Percentiles rank a stretch among this genome's conserved stretches.
Conservation (phyloP, 2,329 filamentous ascomycete species). For the Scedosporium boydii region DNA sequence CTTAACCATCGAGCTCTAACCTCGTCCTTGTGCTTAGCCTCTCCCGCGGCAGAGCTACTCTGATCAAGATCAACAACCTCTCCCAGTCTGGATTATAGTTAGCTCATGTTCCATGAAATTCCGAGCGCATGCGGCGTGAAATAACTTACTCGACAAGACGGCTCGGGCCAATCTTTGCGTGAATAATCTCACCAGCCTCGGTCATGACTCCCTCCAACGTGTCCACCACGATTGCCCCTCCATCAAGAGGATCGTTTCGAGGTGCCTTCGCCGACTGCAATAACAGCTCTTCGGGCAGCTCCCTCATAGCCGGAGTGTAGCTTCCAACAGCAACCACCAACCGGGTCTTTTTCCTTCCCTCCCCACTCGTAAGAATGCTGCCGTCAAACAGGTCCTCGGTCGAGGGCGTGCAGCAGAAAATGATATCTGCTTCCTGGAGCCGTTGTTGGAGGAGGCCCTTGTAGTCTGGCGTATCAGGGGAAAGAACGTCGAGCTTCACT, state of each 20-base stretch:
- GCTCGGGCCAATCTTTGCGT: constrained; percentile 60
- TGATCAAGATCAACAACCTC: constrained; percentile 59
- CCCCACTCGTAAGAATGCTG: constrained; percentile 59
- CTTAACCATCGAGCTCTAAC: constrained; percentile 46
- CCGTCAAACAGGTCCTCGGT: constrained; percentile 65
- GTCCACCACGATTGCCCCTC: constrained; percentile 61
- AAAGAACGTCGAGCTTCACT: constrained; percentile 60
- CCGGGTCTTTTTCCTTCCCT: constrained; percentile 60
- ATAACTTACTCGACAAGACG: constrained; percentile 66
- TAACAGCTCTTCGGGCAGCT: constrained; percentile 71
- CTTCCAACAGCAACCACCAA: constrained; percentile 66
- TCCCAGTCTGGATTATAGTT: constrained; percentile 45
- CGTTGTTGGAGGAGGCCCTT: constrained; percentile 59
- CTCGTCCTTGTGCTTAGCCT: constrained; percentile 37
- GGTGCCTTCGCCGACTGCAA: constrained; percentile 46
- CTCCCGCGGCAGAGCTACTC: constrained; percentile 1
- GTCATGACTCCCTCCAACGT: constrained; percentile 70
- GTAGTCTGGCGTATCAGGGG: constrained; percentile 61
- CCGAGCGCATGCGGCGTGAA: neutral
- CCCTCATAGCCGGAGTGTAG: constrained; percentile 64
- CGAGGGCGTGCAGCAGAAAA: constrained; percentile 83
- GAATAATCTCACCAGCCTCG: constrained; percentile 80
- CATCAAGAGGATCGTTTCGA: constrained; percentile 56
- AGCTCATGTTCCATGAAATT: constrained; percentile 7
- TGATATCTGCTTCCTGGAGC: constrained; percentile 63